Conservation (phyloP, 106 monocot species). For the Allium sativum region DNA sequence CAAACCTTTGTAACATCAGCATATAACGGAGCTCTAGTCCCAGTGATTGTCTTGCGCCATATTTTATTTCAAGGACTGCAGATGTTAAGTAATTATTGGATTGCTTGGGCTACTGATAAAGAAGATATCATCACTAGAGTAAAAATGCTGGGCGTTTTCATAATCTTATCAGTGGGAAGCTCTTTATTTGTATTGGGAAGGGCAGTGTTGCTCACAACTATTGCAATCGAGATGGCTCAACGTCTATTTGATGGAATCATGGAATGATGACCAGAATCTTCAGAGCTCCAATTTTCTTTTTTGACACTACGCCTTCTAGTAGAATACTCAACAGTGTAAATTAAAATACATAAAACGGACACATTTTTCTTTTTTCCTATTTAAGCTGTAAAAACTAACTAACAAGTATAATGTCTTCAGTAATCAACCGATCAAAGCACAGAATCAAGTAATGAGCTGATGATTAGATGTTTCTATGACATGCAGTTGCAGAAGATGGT, state of each 20-base stretch:
- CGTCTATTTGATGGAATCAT: conserved; percentile 42
- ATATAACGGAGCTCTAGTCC: conserved; percentile 60
- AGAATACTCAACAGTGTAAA: conserved; percentile 77
- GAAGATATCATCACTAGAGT: conserved; percentile 26
- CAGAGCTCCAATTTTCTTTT: conserved; percentile 62
- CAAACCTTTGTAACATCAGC: conserved; percentile 55
- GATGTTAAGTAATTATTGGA: conserved; percentile 87
- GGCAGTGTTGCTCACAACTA: conserved; percentile 58
- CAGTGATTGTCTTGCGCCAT: conserved; percentile 57
- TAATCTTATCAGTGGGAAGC: conserved; percentile 50
- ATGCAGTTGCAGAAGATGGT: conserved; percentile 78
- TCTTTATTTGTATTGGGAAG: conserved; percentile 70
- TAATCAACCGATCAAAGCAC: conserved; percentile 72
- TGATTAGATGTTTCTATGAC: background rate
- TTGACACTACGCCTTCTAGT: conserved; percentile 70
- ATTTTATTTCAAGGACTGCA: conserved; percentile 68
- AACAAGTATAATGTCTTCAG: conserved; percentile 20
- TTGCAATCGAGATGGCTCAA: conserved; percentile 66
- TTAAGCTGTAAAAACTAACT: background rate
- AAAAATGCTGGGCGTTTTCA: conserved; percentile 44
- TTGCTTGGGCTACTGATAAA: conserved; percentile 67
- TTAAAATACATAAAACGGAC: background rate
- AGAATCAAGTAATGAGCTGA: too few species aligned
- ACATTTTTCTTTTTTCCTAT: background rate
- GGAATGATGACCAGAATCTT: conserved; percentile 57